Base-by-base conservation (phyloP, 805 yeast genomes). In the Suhomyces faveliae region DNA sequence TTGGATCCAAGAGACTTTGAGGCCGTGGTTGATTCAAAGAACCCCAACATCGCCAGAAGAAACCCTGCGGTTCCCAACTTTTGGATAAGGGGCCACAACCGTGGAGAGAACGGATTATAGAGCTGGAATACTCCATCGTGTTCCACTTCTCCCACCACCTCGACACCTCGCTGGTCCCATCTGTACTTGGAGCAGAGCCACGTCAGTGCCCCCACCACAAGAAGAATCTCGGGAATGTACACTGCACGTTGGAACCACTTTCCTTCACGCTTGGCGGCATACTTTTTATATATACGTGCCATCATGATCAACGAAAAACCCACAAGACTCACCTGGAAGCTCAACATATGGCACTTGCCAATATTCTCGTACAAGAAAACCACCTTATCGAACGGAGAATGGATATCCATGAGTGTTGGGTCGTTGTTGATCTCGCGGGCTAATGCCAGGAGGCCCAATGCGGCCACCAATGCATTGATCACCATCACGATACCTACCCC, bases 11-110 rank as follows among this genome's bases (percentile, higher is more conserved):
- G 70, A 0, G 96, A 80, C 64, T 94, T 89, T 15, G 91, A 87
- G 0, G 97, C 97, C 0, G 96, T 90, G 0, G 97, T 87, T 6
- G 96, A 85, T 63, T 92, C 97, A 57, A 92, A 87, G 61, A 92
- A 89, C 0, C 98, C 98, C 30, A 92, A 69, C 60, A 89, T 79
- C 0, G 97, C 95, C 51, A 88, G 81, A 48, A 86, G 76, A 51
- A 90, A 81, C 2, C 77, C 76, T 0, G 94, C 80, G 0, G 92
- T 77, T n/a, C 82, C 74, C 56, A 89, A 77, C 43, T 83, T 66
- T 21, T 76, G 73, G 44, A 79, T 75, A 51, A 85, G 78, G 50
- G 78, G 71, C 30, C 72, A 72, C 49, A 76, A 70, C 15, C 72
- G 71, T 2, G 68, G 55, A 0, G 80, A 62, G 12, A 91, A 63